These are phyloP conservation scores for Melianthus villosus DNA, from an alignment of 441 rosid species.

Conservation along the genomic window DNA sequence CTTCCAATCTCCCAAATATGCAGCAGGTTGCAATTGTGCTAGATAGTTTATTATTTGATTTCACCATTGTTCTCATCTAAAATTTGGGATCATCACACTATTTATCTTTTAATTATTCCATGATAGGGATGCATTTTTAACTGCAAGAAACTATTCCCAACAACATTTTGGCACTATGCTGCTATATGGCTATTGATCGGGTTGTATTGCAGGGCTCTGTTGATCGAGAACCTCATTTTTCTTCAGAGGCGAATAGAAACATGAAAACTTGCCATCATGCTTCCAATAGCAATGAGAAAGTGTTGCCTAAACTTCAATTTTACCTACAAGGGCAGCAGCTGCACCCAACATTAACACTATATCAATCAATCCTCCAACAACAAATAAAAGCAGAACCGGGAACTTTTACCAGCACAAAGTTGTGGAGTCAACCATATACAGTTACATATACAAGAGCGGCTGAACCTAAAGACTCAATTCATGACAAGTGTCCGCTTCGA, in stretches of 20 bases:
- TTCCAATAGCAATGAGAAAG: constrained; percentile 21
- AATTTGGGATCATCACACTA: no score
- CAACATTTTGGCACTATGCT: not conserved
- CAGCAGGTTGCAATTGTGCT: constrained; percentile 36
- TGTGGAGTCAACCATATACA: constrained; percentile 52
- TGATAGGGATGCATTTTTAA: no score
- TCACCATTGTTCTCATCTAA: no score
- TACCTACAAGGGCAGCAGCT: constrained; percentile 56
- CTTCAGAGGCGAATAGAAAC: constrained; percentile 16
- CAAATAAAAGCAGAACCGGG: constrained; percentile 43
- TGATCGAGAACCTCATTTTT: constrained; percentile 15
- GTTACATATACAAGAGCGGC: constrained; percentile 42
- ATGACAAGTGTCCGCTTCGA: constrained; percentile 13
- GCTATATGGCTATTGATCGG: constrained; percentile 9
- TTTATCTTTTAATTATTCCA: not conserved
- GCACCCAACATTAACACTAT: constrained; percentile 40
- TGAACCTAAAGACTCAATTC: constrained; percentile 15
- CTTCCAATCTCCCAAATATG: constrained; percentile 28
- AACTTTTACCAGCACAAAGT: constrained; percentile 22
- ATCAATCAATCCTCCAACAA: constrained; percentile 74
- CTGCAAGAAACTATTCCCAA: not conserved
- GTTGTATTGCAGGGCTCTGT: constrained; percentile 29
- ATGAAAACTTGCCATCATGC: constrained; percentile 13
- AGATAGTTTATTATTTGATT: not conserved
- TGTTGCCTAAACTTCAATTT: constrained; percentile 35